A percentile compares a stretch with the other conserved stretches of the same genome.
Conservation (phyloP, 140 eudicot genomes). For the Senecio squalidus region DNA sequence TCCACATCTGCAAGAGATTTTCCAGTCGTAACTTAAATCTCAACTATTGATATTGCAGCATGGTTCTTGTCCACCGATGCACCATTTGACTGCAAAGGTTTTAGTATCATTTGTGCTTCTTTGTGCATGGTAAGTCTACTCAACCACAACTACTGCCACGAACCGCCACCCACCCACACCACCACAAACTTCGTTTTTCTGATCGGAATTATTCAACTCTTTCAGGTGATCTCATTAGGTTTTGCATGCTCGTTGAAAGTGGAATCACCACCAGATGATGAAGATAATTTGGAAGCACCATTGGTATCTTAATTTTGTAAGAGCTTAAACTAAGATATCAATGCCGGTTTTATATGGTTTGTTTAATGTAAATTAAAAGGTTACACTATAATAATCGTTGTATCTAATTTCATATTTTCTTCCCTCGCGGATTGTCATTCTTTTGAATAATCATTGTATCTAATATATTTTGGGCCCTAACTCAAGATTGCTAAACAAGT, state of each 20-base stretch:
- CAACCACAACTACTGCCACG: too few relatives aligned
- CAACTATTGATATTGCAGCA: constrained; percentile 40
- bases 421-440: background rate
- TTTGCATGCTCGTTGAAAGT: constrained; percentile 52
- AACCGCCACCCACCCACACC: constrained; percentile 13
- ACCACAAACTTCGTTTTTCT: constrained; percentile 8
- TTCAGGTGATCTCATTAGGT: constrained; percentile 58
- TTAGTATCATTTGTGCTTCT: constrained; percentile 74
- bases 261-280: constrained; percentile 39
- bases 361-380: background rate
- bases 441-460: too few relatives aligned
- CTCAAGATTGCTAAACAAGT: too few relatives aligned
- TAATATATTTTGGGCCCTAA: too few relatives aligned
- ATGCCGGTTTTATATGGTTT: background rate
- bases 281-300: constrained; percentile 57
- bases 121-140: constrained; percentile 55
- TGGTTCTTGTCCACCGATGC: constrained; percentile 82
- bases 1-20: background rate
- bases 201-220: background rate
- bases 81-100: constrained; percentile 94
- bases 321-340: constrained; percentile 8
- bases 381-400: too few relatives aligned
- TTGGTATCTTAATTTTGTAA: constrained; percentile 44
- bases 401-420: too few relatives aligned
- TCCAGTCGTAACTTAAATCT: background rate